Conservation (phyloP, 495 filamentous ascomycete genomes). For the Filosporella fistucella region DNA sequence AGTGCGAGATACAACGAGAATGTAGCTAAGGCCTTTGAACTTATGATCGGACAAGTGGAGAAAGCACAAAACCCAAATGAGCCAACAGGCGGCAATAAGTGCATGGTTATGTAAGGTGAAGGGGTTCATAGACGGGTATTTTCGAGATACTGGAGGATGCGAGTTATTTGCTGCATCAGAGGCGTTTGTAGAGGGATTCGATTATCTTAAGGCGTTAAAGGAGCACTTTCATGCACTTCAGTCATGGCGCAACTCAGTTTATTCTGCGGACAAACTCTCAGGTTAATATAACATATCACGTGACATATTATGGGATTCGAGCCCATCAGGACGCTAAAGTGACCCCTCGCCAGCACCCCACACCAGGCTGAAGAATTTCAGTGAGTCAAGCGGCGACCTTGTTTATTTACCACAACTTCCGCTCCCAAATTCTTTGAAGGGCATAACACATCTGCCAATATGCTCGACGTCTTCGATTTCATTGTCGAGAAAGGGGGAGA, state of each 20-base stretch:
- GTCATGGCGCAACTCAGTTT: too few species aligned
- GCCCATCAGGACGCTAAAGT: background rate
- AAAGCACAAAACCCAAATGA: slow-evolving; percentile 88
- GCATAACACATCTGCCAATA: slow-evolving; percentile 6
- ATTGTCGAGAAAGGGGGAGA: slow-evolving; percentile 85
- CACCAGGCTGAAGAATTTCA: slow-evolving; percentile 11
- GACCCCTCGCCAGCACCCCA: background rate
- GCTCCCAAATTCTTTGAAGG: background rate
- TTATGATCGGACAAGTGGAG: slow-evolving; percentile 93
- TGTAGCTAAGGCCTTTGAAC: slow-evolving; percentile 86
- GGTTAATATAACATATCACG: too few species aligned
- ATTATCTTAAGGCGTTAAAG: background rate
- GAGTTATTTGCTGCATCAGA: background rate
- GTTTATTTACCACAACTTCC: background rate
- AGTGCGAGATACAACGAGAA: slow-evolving; percentile 92
- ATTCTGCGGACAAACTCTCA: too few species aligned
- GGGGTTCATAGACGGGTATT: background rate
- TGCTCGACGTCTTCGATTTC: slow-evolving; percentile 73
- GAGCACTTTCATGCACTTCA: too few species aligned
- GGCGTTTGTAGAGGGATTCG: background rate
- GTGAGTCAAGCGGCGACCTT: slow-evolving; percentile 10
- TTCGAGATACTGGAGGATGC: background rate
- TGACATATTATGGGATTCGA: background rate
- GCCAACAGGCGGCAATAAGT: slow-evolving; percentile 74
- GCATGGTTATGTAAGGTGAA: slow-evolving; percentile 67